phyloP scores from a whole-genome alignment of 2,329 filamentous ascomycete species.

The Aspergillus felis region DNA sequence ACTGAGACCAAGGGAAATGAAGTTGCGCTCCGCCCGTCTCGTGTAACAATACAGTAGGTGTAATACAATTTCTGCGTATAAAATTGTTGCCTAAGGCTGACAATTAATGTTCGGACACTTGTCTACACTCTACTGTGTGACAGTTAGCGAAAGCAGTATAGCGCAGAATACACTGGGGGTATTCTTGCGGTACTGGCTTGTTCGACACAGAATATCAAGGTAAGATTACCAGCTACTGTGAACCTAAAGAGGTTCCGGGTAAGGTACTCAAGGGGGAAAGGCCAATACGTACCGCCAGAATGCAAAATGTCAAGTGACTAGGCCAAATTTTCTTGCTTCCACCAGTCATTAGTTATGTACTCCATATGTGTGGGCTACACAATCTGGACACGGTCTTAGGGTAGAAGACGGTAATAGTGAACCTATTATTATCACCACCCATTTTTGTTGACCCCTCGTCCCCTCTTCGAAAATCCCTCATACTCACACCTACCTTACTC shows the following conservation, averaged over 20 bases:
- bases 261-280: not conserved
- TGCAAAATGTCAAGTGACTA: not conserved
- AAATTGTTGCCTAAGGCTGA: not conserved
- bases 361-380: not conserved
- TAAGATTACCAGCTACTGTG: not conserved
- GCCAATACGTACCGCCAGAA: not conserved
- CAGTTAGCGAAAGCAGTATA: not conserved
- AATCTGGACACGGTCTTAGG: not conserved
- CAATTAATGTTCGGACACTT: not conserved
- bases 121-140: too few species aligned
- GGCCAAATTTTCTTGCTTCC: not conserved
- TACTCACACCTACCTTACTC: slow-evolving; percentile 7
- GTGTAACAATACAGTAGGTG: not conserved
- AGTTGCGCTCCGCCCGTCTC: not conserved
- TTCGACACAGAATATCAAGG: not conserved
- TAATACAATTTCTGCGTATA: not conserved
- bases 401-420: not conserved
- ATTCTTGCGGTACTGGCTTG: not conserved
- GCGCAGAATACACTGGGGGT: not conserved
- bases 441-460: slow-evolving; percentile 8
- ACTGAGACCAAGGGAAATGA: not conserved
- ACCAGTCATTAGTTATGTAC: not conserved
- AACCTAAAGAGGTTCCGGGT: too few species aligned
- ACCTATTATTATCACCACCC: not conserved
- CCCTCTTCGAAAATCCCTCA: slow-evolving; percentile 21